phyloP scores from a whole-genome alignment of 169 alveolate species.

The Cryptosporidium felis region DNA sequence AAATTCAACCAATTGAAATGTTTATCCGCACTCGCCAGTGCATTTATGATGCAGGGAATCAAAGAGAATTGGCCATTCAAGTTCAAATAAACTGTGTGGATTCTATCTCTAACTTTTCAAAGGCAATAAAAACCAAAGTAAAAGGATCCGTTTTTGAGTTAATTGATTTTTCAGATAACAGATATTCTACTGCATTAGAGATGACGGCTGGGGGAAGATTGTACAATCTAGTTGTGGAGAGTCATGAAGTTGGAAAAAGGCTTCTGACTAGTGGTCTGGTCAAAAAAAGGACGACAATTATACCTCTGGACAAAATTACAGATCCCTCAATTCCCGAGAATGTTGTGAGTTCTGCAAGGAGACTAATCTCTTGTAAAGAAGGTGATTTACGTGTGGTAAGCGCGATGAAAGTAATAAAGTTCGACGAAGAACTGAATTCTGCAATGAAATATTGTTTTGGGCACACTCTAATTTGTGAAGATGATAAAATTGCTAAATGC shows the following conservation, averaged over 20 bases:
- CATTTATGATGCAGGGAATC: background rate
- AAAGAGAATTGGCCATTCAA: slow-evolving; percentile 29
- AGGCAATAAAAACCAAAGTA: slow-evolving; percentile 64
- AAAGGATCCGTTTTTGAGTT: slow-evolving; percentile 82
- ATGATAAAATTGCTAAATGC: slow-evolving; percentile 79
- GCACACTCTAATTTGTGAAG: slow-evolving; percentile 80
- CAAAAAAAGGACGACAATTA: slow-evolving; percentile 53
- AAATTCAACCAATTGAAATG: slow-evolving; percentile 61
- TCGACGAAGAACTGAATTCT: slow-evolving; percentile 75
- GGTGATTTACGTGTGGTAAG: slow-evolving; percentile 39
- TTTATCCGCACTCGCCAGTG: slow-evolving; percentile 49
- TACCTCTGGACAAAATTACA: slow-evolving; percentile 39
- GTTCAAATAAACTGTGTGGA: slow-evolving; percentile 31
- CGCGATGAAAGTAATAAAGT: slow-evolving; percentile 79
- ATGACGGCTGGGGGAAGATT: slow-evolving; percentile 83
- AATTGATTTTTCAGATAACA: slow-evolving; percentile 78
- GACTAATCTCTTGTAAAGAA: slow-evolving; percentile 75
- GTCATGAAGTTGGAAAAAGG: slow-evolving; percentile 47
- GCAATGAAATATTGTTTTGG: slow-evolving; percentile 84
- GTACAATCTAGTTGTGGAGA: slow-evolving; percentile 69
- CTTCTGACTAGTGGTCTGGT: slow-evolving; percentile 57
- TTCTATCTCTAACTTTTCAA: background rate
- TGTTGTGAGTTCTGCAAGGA: slow-evolving; percentile 71
- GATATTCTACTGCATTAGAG: slow-evolving; percentile 84
- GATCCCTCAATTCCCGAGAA: slow-evolving; percentile 65